Evolutionary conservation across 768 basidiomycete species (phyloP), one percentile per base, ranked within the genome.

Genomic region (Lentinula guzmanii): DNA sequence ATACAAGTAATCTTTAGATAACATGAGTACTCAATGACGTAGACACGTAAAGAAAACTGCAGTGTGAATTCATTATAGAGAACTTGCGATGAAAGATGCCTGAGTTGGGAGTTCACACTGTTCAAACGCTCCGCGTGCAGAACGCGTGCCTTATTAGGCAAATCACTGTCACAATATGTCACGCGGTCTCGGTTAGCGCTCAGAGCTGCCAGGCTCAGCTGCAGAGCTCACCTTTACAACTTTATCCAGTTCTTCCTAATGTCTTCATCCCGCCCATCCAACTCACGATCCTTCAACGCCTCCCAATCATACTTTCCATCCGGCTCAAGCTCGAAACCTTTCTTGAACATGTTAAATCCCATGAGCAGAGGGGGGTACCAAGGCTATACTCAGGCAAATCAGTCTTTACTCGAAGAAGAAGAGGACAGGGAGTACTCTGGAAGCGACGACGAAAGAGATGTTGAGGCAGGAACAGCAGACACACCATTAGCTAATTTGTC

Each of bases 331-430:
- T 91, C 90, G 37, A 84, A 87, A 35, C 87, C 90, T 1, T 91
- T 93, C 68, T 85, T 93, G 67, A 86, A 84, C 72, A 85, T 90
- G 82, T 77, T 94, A 39, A 93, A 93, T 70, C 90, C 91, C 41
- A 87, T 90, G 80, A 84, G 83, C 63, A 82, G 58, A 34, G 24
- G 85, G 64, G 74, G 80, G 35, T 85, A 92, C 69, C 85, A 86
- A 64, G 91, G 90, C 6, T 94, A 94, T 70, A 77, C 79, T 16
- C 88, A 85, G 64, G 89, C 89, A 35, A 86, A 79, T 69, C 88
- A 90, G 69, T 87, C 84, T 33, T 75, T 88, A 2, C 72, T 82
- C 16, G 87, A 92, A 66, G 91, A 93, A 70, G 86, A 89, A 45
- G 85, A 85, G 60, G 75, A 77, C 62, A 76, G 75, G 53, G 72